A percentile compares a stretch with the other conserved stretches of the same genome.
Evolutionary conservation across 306 rosid species (phyloP).

Genomic region (Castanea sativa): DNA sequence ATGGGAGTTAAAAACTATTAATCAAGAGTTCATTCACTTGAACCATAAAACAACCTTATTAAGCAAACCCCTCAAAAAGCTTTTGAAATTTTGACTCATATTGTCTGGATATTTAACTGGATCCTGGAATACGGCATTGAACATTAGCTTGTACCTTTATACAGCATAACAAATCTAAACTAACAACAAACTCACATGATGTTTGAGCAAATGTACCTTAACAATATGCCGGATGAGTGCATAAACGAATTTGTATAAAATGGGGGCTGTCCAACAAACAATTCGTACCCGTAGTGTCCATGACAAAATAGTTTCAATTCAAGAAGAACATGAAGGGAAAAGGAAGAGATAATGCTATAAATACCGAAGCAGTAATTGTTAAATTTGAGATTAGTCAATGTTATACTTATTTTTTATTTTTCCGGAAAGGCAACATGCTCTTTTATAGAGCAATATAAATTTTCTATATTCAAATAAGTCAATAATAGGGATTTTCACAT

Average conservation of each 20-base stretch:
- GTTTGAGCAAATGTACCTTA: too few species aligned
- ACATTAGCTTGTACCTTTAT: too few species aligned
- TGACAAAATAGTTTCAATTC: slow-evolving; percentile 26
- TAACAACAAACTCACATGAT: too few species aligned
- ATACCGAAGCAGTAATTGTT: slow-evolving; percentile 8
- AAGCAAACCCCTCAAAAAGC: slow-evolving; percentile 87
- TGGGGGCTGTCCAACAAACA: slow-evolving; percentile 98
- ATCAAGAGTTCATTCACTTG: too few species aligned
- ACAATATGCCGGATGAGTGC: slow-evolving; percentile 94
- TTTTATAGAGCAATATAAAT: not conserved
- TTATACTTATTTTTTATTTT: slow-evolving; percentile 11
- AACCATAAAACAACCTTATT: too few species aligned
- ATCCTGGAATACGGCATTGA: too few species aligned
- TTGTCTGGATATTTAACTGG: too few species aligned
- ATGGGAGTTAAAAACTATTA: too few species aligned
- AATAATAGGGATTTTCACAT: not conserved
- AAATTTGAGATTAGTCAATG: slow-evolving; percentile 15
- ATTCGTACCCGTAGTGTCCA: slow-evolving; percentile 74
- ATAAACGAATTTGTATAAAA: slow-evolving; percentile 96
- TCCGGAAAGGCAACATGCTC: slow-evolving; percentile 5
- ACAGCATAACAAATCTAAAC: too few species aligned
- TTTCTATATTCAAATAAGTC: not conserved
- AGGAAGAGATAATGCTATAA: slow-evolving; percentile 5
- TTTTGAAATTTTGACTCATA: slow-evolving; percentile 80
- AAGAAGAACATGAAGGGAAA: slow-evolving; percentile 21